phyloP scores from a whole-genome alignment of 2,329 filamentous ascomycete species.

The Cercospora beticola region DNA sequence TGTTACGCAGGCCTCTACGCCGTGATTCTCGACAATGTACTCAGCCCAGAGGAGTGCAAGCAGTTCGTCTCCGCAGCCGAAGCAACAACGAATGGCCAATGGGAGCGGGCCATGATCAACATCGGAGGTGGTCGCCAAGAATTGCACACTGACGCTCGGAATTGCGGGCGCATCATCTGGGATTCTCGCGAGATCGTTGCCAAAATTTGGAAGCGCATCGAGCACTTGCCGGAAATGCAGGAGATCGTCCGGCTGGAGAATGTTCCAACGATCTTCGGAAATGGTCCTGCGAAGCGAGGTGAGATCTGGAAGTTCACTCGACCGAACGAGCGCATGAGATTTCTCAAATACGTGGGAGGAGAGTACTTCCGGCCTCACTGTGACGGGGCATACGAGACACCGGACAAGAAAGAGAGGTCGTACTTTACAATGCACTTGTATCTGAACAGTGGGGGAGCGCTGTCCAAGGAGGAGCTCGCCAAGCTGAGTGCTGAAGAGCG shows the following conservation, averaged over 20 bases:
- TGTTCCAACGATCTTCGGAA: conserved; percentile 47
- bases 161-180: conserved; percentile 76
- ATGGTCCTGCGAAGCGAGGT: conserved; percentile 44
- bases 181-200: conserved; percentile 63
- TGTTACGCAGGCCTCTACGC: conserved; percentile 59
- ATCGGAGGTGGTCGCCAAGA: conserved; percentile 62
- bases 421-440: conserved; percentile 59
- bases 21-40: conserved; percentile 62
- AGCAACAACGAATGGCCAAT: conserved; percentile 48
- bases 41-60: conserved; percentile 63
- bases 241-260: conserved; percentile 41
- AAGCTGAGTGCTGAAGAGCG: conserved; percentile 33
- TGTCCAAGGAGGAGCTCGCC: conserved; percentile 20
- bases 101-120: conserved; percentile 70
- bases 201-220: conserved; percentile 61
- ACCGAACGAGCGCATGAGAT: conserved; percentile 72
- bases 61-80: conserved; percentile 56
- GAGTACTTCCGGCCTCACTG: conserved; percentile 75
- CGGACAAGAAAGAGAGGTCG: conserved; percentile 52
- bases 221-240: conserved; percentile 50
- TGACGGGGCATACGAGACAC: conserved; percentile 63
- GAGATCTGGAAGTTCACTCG: conserved; percentile 49
- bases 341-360: conserved; percentile 68
- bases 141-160: conserved; percentile 58
- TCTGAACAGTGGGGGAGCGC: conserved; percentile 24